A percentile compares a stretch with the other conserved stretches of the same genome.
Evolutionary conservation across 495 filamentous ascomycete genomes (phyloP).

Genomic region (Neurospora sp.): DNA sequence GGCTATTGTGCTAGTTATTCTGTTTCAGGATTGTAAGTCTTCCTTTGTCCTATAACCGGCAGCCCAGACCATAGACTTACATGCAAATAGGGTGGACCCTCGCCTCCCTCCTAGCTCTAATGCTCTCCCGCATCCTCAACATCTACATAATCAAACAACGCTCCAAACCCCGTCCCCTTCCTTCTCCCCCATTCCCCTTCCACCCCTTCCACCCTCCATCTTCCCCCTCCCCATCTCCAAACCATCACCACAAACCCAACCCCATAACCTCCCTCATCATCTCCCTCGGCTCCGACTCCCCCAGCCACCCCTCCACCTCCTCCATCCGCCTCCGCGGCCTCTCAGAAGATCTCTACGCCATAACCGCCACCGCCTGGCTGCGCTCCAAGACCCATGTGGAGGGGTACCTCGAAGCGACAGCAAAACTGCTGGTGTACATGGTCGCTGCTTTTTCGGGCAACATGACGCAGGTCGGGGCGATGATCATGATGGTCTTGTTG

Average conservation of each 20-base stretch:
- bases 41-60: background rate
- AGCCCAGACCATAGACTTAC: background rate
- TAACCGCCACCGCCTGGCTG: conserved; percentile 48
- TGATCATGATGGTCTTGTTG: conserved; percentile 40
- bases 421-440: conserved; percentile 23
- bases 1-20: conserved; percentile 28
- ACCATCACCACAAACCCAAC: conserved; percentile 1
- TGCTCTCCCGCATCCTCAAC: conserved; percentile 45
- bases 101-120: conserved; percentile 31
- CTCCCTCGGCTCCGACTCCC: conserved; percentile 18
- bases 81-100: conserved; percentile 36
- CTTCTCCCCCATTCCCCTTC: background rate
- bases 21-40: conserved; percentile 36
- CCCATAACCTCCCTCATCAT: conserved; percentile 9
- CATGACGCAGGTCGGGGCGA: conserved; percentile 33
- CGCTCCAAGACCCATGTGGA: conserved; percentile 40
- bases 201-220: background rate
- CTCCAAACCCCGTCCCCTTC: conserved; percentile 6
- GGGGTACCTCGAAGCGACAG: conserved; percentile 27
- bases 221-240: background rate
- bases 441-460: conserved; percentile 43
- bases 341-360: conserved; percentile 46
- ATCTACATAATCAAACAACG: conserved; percentile 44
- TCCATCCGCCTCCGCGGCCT: conserved; percentile 39
- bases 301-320: background rate